Evolutionary conservation across 1,139 yeast genomes (phyloP), one percentile per base, ranked within the genome.

Genomic region (Candida tetrigidarum): DNA sequence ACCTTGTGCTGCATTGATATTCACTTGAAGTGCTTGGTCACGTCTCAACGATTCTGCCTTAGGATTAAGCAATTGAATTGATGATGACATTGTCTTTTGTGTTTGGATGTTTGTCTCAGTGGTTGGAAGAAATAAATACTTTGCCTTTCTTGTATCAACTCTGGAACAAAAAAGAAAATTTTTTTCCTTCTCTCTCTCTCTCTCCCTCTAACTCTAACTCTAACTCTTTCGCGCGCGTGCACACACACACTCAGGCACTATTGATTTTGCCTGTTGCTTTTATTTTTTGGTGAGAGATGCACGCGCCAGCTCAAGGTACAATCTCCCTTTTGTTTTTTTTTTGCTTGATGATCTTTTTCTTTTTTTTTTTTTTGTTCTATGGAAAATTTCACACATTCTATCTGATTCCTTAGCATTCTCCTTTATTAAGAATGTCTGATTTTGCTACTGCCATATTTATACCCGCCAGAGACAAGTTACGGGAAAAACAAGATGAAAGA

Each of bases 1-100:
- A 29, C 99, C 99, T 64, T 90, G 96, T 5, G 99, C 99, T 3
- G 99, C 97, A 26, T 91, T 82, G 48, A 91, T 90, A 69, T 93
- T 95, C 39, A 93, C 99, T 62, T 91, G 92, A 53, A 93, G 77
- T 15, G 99, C 99, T 67, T 96, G 98, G 49, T 87, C 82, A 60
- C 99, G 83, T 69, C 98, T 84, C 56, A 93, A 71, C 27, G 96
- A 88, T 74, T 93, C 99, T 4, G 99, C 99, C 68, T 92, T 92
- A 16, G 99, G 99, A 65, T 93, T 93, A 56, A 93, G 78, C 57
- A 93, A 78, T 73, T 93, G 99, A 56, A 93, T 81, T 33, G 95
- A 83, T 45, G 84, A 77, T 30, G 75, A 70, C 78, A 72, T 72
- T 32, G 8, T 18, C 14, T 22, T 7, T 22, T 22, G 25, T 10